These are phyloP conservation scores for Alternaria brassicae DNA, from an alignment of 2,329 filamentous ascomycete genomes.

Conservation along the genomic window DNA sequence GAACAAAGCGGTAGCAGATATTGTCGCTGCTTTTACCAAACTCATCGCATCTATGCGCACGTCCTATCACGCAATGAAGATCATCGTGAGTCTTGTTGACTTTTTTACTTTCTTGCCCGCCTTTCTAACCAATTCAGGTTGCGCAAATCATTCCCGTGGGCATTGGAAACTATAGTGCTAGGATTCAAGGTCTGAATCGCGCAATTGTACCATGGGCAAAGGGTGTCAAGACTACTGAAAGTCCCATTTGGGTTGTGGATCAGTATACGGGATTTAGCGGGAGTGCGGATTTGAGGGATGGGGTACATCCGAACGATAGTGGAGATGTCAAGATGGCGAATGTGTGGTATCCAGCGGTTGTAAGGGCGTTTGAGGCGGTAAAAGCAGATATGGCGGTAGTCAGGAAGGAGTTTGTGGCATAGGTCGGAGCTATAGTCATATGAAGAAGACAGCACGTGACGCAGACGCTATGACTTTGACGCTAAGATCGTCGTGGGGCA, in stretches of 20 bases:
- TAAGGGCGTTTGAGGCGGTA: constrained; percentile 32
- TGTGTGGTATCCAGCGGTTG: constrained; percentile 41
- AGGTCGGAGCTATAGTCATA: no score
- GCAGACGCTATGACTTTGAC: constrained; percentile 7
- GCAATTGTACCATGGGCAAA: constrained; percentile 52
- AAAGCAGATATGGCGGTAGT: constrained; percentile 24
- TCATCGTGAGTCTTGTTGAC: constrained; percentile 46
- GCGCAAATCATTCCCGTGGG: constrained; percentile 53
- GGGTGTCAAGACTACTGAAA: constrained; percentile 49
- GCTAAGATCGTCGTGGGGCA: constrained; percentile 27
- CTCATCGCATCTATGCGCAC: constrained; percentile 47
- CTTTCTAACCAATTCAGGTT: constrained; percentile 34
- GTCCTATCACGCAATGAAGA: constrained; percentile 53
- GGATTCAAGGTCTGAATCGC: constrained; percentile 50
- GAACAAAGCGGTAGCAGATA: constrained; percentile 44
- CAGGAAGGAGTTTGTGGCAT: not conserved
- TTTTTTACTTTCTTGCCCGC: not conserved
- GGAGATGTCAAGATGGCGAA: constrained; percentile 54
- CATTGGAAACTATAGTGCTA: constrained; percentile 44
- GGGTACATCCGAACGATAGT: constrained; percentile 51
- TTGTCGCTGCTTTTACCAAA: constrained; percentile 53
- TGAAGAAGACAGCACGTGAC: constrained; percentile 11
- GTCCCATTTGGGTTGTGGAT: constrained; percentile 54
- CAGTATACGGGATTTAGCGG: constrained; percentile 52
- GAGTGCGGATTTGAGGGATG: constrained; percentile 47